phyloP scores from a whole-genome alignment of 306 rosid genomes.

The Comarum palustre region DNA sequence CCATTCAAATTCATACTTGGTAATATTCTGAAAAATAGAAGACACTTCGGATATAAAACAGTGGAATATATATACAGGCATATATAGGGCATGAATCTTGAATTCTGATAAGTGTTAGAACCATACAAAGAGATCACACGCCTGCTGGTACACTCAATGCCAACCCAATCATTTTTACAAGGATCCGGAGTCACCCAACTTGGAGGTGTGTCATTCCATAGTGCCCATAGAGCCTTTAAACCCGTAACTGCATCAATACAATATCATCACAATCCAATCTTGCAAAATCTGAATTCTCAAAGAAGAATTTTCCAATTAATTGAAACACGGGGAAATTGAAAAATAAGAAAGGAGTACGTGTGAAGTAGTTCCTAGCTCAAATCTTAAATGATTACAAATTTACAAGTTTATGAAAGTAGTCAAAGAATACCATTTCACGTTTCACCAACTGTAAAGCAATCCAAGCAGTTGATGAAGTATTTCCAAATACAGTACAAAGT shows the following conservation, averaged over 20 bases:
- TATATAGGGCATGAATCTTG: background rate
- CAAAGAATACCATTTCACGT: background rate
- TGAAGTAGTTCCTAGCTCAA: too few species aligned
- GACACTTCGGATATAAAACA: background rate
- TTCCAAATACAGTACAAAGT: background rate
- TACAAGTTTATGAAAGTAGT: background rate
- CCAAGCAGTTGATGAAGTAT: background rate
- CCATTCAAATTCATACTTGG: constrained; percentile 47
- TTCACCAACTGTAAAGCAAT: background rate
- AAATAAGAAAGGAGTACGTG: background rate
- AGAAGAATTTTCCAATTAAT: background rate
- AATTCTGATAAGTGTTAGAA: background rate
- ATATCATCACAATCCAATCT: background rate
- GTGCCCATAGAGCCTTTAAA: constrained; percentile 27
- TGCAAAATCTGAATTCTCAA: background rate
- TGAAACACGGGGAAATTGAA: background rate
- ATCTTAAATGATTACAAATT: background rate
- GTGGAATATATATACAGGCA: background rate
- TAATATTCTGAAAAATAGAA: constrained; percentile 45
- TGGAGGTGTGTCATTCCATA: constrained; percentile 35
- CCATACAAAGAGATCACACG: constrained; percentile 46
- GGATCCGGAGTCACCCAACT: constrained; percentile 44
- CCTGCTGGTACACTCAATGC: constrained; percentile 36
- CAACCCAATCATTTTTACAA: constrained; percentile 41
- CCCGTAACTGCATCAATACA: constrained; percentile 27